phyloP scores from a whole-genome alignment of 441 rosid species.

The Syzygium syzygioides region DNA sequence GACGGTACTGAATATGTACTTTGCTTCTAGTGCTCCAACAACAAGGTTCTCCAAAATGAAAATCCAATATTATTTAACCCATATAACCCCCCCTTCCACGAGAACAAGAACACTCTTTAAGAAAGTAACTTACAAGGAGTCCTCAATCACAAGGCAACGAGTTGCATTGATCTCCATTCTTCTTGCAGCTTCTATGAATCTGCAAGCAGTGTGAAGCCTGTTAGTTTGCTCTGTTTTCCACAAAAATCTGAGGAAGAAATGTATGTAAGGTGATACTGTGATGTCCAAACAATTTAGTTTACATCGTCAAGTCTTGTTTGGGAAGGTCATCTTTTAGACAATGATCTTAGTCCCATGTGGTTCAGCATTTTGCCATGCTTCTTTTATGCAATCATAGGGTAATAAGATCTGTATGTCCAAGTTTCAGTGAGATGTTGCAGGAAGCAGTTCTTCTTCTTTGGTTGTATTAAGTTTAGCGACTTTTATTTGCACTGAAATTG shows the following conservation, averaged over 20 bases:
- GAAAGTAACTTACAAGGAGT: constrained; percentile 32
- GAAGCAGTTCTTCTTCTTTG: not conserved
- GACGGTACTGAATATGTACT: not conserved
- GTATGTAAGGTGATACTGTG: not conserved
- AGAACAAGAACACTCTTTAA: not conserved
- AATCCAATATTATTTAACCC: not conserved
- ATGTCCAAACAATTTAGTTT: not conserved
- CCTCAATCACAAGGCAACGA: constrained; percentile 36
- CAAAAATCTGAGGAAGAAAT: not conserved
- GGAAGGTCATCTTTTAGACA: not conserved
- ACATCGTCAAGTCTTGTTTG: not conserved
- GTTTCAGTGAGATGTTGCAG: not conserved
- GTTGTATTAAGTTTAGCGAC: not conserved
- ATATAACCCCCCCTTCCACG: not conserved
- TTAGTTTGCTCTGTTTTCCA: not conserved
- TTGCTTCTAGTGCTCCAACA: not conserved
- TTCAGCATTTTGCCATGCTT: not conserved
- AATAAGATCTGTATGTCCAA: not conserved
- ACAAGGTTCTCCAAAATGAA: not conserved
- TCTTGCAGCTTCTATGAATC: constrained; percentile 39
- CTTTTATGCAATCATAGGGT: not conserved
- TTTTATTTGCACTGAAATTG: not conserved
- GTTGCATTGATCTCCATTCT: constrained; percentile 28
- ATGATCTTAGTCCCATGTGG: not conserved
- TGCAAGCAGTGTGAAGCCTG: not conserved